A percentile compares a stretch with the other conserved stretches of the same genome.
These are phyloP conservation scores for Corniculantispora saksenae DNA, from an alignment of 2,329 filamentous ascomycete species.

Conservation along the genomic window DNA sequence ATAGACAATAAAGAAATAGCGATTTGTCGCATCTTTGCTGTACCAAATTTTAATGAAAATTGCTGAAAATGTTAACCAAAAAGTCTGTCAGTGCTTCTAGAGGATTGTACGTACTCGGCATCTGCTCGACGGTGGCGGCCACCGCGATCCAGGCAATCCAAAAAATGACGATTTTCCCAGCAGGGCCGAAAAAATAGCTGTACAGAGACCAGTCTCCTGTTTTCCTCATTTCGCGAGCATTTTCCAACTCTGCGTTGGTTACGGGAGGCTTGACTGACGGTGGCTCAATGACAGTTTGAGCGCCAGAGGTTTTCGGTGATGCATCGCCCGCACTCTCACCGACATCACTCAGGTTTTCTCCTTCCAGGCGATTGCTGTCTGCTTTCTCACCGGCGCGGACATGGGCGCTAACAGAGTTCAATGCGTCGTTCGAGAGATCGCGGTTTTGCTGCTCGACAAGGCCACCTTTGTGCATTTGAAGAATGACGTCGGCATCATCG, in stretches of 20 bases:
- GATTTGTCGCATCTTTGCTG: not conserved
- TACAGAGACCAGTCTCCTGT: not conserved
- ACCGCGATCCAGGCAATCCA: not conserved
- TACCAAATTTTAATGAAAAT: constrained; percentile 18
- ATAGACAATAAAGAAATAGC: constrained; percentile 5
- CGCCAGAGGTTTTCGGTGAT: not conserved
- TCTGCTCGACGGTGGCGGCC: not conserved
- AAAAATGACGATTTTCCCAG: not conserved
- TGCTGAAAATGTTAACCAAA: not conserved
- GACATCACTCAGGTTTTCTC: no score
- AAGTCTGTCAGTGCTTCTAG: not conserved
- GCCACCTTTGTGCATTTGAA: not conserved
- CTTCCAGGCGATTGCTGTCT: not conserved
- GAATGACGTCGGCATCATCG: not conserved
- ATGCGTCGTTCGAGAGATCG: not conserved
- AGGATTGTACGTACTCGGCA: not conserved
- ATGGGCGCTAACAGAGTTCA: not conserved
- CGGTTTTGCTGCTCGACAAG: not conserved
- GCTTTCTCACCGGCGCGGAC: not conserved
- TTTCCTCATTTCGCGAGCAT: not conserved
- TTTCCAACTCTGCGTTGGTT: not conserved
- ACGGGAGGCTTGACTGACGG: not conserved
- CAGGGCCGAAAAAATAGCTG: not conserved
- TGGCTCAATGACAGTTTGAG: not conserved
- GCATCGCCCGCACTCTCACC: not conserved